phyloP scores from a whole-genome alignment of 306 rosid species.

The Gleditsia sinensis region DNA sequence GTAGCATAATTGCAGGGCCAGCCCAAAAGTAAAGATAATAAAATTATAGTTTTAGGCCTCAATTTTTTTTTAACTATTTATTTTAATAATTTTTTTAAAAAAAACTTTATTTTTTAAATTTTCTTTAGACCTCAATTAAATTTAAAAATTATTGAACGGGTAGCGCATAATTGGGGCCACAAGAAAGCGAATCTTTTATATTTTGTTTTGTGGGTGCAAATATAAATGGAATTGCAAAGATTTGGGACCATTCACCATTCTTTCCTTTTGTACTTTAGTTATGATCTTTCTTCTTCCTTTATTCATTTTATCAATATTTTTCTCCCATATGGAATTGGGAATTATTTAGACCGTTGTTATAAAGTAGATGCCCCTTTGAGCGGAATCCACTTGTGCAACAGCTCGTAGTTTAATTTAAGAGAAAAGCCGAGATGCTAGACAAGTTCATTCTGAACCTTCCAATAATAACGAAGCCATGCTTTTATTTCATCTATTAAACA shows the following conservation, averaged over 20 bases:
- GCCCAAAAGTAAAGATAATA: too few relatives aligned
- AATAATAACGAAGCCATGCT: too few relatives aligned
- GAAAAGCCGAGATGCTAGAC: neutral
- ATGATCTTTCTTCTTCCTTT: neutral
- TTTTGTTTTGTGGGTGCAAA: neutral
- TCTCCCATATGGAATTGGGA: neutral
- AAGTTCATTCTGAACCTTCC: neutral
- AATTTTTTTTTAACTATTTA: too few relatives aligned
- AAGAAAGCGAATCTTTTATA: neutral
- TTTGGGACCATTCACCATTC: neutral
- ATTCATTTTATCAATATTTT: neutral
- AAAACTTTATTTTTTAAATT: too few relatives aligned
- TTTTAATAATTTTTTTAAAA: too few relatives aligned
- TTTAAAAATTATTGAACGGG: too few relatives aligned
- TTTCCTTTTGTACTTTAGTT: neutral
- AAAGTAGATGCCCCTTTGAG: conserved; percentile 7
- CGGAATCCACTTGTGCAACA: neutral
- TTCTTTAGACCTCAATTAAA: too few relatives aligned
- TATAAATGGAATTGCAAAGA: neutral
- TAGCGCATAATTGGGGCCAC: neutral
- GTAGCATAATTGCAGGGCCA: too few relatives aligned
- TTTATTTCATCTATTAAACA: too few relatives aligned
- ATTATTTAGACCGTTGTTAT: neutral
- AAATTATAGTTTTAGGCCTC: too few relatives aligned
- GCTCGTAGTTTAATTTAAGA: neutral